Base-by-base conservation (phyloP, 805 yeast genomes). In the Blastobotrys parvus region DNA sequence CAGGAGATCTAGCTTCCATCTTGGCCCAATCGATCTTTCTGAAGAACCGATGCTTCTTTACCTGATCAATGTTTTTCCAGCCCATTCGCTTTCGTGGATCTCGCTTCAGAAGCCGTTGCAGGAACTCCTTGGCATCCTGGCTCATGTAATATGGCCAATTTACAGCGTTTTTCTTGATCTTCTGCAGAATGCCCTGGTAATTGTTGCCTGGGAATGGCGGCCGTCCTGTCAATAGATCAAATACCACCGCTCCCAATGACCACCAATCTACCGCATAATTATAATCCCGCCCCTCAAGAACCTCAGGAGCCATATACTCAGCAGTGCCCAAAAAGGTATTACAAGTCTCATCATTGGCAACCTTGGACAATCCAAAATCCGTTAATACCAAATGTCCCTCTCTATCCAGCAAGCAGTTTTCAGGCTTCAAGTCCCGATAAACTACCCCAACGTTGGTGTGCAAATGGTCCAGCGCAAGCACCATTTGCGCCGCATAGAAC, bases 191-290 rank as follows among this genome's bases (percentile, higher is more conserved):
- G 36, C 72, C 74, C 57, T 82, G 80, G 55, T 82, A 81, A 54
- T 82, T 83, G 43, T 74, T 80, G 2, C 95, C 96, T 0, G 92
- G 82, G 61, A 84, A 86, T 1, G 95, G 95, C 0, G 96, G 95
- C 38, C 79, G 71, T 0, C 95, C 95, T 0, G 89, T 80, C 40
- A 87, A 67, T 73, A 87, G 72, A 59, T 88, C 95, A 54, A 66
- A 83, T 39, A 80, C 65, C 4, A 87, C 80, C 38, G 94, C 82
- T 0, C 95, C 96, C 27, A 88, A 64, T 0, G 95, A 85, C 87
- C 95, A 87, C 84, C 94, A 86, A 60, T 87, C 96, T 39, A 88
- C 92, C 25, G 78, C 71, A 42, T 76, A 80, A 53, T 82, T 87
- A 60, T 87, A 88, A 15, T 78, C 75, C 52, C 79, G 74, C 18